Evolutionary conservation across 1,284 basidiomycete genomes (phyloP), one percentile per base, ranked within the genome.

Genomic region (Ustilago bromivora): DNA sequence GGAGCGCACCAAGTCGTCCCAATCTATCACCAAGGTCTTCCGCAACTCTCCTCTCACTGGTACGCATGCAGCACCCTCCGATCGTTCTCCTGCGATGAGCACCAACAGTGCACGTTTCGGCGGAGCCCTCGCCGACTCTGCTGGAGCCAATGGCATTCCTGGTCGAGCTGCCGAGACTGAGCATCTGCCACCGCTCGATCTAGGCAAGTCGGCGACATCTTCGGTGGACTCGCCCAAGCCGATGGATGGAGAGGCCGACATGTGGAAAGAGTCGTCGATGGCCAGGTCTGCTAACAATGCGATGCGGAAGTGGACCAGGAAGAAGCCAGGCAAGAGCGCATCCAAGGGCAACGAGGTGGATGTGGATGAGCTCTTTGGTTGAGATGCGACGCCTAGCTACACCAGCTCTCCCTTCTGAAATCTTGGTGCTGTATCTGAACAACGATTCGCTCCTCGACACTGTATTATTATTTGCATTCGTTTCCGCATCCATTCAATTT

Each of bases 241-340:
- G 5, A 13, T 19, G 28, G 64, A 64, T 12, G 57, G 61, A n/a
- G 68, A 71, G 13, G 58, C 62, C 41, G 61, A 57, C 23, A 72
- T 72, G 70, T 67, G 65, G 70, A 67, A 66, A 40, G 56, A 59
- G 11, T 43, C 59, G 11, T 55, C 64, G 43, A 63, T 63, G 57
- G 46, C 52, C 23, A 66, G 60, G 40, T 36, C 46, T 6, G 47
- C 46, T 11, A 60, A 43, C 28, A 60, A 52, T n/a, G 57, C 58
- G 4, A 51, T 67, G 56, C 65, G 70, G 10, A 67, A 67, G 41
- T 67, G 71, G 71, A 67, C 65, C n/a, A 61, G 19, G 32, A 72
- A 64, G 52, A 60, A 54, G 49, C 53, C 28, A 8, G 40, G 41
- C 43, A 52, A 51, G 35, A 55, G 43, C 32, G 56, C 31, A 36